Conservation (phyloP, 106 monocot genomes). For the Apostasia ramifera region DNA sequence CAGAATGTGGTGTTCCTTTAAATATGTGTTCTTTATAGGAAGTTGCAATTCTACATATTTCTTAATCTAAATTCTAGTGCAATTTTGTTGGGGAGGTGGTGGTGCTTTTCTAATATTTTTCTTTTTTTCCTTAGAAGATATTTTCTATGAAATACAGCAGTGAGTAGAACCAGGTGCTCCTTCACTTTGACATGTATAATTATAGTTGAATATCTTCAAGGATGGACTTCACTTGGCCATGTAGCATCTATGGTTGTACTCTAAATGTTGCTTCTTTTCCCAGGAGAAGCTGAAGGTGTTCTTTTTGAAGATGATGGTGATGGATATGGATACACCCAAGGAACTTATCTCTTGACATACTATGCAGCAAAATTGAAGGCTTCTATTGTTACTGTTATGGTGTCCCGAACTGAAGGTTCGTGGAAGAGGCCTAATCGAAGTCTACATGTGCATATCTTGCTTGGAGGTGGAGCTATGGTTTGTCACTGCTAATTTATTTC, state of each 20-base stretch:
- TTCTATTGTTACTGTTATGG: conserved; percentile 64
- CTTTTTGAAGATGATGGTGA: conserved; percentile 92
- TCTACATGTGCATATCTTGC: conserved; percentile 57
- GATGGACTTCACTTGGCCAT: not conserved
- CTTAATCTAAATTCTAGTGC: no score
- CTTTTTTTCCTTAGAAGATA: no score
- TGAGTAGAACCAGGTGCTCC: no score
- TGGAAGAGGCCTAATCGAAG: conserved; percentile 61
- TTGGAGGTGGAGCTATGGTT: conserved; percentile 84
- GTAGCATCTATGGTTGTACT: not conserved
- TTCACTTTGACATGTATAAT: no score
- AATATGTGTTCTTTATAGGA: no score
- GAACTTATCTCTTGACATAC: conserved; percentile 62
- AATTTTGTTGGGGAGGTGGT: no score
- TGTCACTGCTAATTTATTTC: conserved; percentile 8
- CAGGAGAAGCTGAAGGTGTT: conserved; percentile 87
- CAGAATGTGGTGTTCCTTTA: no score
- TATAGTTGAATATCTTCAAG: not conserved
- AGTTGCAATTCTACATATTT: no score
- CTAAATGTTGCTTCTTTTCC: not conserved
- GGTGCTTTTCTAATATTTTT: no score
- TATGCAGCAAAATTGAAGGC: conserved; percentile 73
- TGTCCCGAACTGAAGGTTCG: conserved; percentile 70
- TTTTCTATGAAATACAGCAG: no score
- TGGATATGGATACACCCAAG: conserved; percentile 77